Evolutionary conservation across 2,329 filamentous ascomycete genomes (phyloP).

Genomic region (Leptographium lundbergii): DNA sequence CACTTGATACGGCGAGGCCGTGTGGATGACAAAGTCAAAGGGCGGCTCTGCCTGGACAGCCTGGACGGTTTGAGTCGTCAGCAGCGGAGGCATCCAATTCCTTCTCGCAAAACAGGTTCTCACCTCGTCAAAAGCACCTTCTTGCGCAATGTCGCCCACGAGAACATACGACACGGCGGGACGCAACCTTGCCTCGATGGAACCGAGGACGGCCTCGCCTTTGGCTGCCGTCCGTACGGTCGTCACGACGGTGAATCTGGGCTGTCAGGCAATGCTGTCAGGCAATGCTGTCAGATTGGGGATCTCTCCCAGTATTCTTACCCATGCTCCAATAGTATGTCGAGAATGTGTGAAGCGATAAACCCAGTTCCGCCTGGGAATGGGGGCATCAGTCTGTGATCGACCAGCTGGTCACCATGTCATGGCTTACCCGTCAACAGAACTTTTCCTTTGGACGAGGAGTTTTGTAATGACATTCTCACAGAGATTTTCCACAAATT

Average conservation of each 20-base stretch:
- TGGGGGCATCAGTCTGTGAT: background rate
- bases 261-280: background rate
- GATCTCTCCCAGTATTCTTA: conserved; percentile 10
- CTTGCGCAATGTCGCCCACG: conserved; percentile 59
- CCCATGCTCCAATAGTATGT: conserved; percentile 29
- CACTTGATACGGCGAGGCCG: conserved; percentile 61
- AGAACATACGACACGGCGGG: conserved; percentile 30
- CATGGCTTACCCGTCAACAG: conserved; percentile 23
- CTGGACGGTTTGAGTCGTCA: conserved; percentile 8
- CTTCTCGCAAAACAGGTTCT: background rate
- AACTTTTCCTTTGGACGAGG: conserved; percentile 26
- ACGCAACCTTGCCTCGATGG: background rate
- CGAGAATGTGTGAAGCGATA: conserved; percentile 40
- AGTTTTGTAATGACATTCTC: background rate
- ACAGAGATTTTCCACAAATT: background rate
- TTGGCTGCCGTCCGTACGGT: conserved; percentile 37
- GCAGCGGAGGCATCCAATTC: no score
- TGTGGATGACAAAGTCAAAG: conserved; percentile 58
- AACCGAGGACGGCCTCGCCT: conserved; percentile 26
- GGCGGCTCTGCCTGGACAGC: conserved; percentile 24
- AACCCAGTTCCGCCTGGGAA: conserved; percentile 33
- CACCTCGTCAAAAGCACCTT: conserved; percentile 54
- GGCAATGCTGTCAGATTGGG: background rate
- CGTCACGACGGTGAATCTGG: conserved; percentile 28
- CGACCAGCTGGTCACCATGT: background rate